Evolutionary conservation across 352 stramenopile genomes (phyloP), one percentile per base, ranked within the genome.

Genomic region (Globisporangium cederbergense): DNA sequence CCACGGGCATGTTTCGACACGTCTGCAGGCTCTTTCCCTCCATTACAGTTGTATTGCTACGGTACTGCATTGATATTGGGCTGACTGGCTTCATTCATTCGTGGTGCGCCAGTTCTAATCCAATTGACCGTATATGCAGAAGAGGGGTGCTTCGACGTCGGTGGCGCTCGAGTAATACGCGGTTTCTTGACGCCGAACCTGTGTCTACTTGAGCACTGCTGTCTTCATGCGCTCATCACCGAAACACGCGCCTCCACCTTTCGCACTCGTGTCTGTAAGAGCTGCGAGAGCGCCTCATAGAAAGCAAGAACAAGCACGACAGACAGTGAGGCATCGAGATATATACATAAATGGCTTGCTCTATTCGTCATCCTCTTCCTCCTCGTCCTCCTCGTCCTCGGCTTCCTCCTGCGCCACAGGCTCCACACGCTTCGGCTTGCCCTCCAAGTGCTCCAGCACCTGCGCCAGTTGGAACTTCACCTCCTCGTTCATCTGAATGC

Each of bases 401-500:
- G 51, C 49, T 34, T 57, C 59, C 11, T 34, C 13, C 18, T 64
- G 46, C 20, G 22, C 58, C 32, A 64, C 58, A 13, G n/a, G n/a
- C 46, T 70, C 30, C 34, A 40, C 46, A 28, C 67, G 57, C 65
- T 78, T 69, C 32, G 50, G 38, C 55, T 77, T 74, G 66, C 67
- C 72, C 65, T 92, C 71, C 65, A 92, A 70, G 73, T 88, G 78
- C 25, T 81, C 81, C 59, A 92, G 73, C 60, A 92, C 83, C 70
- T 92, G 83, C 65, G 71, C 58, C 59, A 92, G 75, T 65, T 92
- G 83, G n/a, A 73, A 77, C 71, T 88, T 88, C 36, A 92, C 79
- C 58, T 90, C 83, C 10, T 90, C 81, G 43, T 81, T 92, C 71
- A 92, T 86, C 83, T 92, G 34, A 34, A 71, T 14, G 63, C 18